Evolutionary conservation across 805 yeast genomes (phyloP).

Genomic region (Kazachstania martiniae): DNA sequence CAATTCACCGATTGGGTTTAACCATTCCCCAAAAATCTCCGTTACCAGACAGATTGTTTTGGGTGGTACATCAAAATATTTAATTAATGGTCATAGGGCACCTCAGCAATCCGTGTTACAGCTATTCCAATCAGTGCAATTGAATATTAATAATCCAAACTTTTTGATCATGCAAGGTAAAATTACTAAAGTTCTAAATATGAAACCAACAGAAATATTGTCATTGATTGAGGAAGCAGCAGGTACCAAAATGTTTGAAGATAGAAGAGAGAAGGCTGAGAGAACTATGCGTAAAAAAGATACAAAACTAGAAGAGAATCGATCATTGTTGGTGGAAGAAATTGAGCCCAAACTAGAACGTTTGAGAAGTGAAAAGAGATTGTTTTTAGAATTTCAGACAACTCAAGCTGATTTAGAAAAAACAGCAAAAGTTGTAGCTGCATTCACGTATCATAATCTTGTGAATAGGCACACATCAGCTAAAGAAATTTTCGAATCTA

Average conservation of each 20-base stretch:
- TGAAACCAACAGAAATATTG: conserved; percentile 86
- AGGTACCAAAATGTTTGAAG: conserved; percentile 93
- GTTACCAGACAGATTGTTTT: conserved; percentile 85
- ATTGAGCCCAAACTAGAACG: conserved; percentile 86
- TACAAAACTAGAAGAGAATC: conserved; percentile 67
- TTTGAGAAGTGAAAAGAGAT: conserved; percentile 68
- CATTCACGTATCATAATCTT: conserved; percentile 52
- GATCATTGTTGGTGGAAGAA: conserved; percentile 65
- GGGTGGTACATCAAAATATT: conserved; percentile 86
- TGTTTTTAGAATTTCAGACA: conserved; percentile 77
- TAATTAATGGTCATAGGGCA: conserved; percentile 92
- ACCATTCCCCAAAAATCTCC: conserved; percentile 62
- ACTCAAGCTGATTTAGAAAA: conserved; percentile 73
- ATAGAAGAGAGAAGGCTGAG: conserved; percentile 82
- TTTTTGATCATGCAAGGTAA: conserved; percentile 98
- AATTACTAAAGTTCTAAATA: conserved; percentile 91
- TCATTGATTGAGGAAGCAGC: conserved; percentile 96
- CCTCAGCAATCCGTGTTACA: conserved; percentile 88
- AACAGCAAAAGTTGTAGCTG: conserved; percentile 59
- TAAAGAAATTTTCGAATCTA: conserved; percentile 33
- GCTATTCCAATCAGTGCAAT: conserved; percentile 86
- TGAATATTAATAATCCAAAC: conserved; percentile 93
- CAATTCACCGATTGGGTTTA: conserved; percentile 82
- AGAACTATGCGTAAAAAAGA: conserved; percentile 89
- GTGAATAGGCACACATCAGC: conserved; percentile 34